Base-by-base conservation (phyloP, 345 rosid species). In the Cardamine occulta region DNA sequence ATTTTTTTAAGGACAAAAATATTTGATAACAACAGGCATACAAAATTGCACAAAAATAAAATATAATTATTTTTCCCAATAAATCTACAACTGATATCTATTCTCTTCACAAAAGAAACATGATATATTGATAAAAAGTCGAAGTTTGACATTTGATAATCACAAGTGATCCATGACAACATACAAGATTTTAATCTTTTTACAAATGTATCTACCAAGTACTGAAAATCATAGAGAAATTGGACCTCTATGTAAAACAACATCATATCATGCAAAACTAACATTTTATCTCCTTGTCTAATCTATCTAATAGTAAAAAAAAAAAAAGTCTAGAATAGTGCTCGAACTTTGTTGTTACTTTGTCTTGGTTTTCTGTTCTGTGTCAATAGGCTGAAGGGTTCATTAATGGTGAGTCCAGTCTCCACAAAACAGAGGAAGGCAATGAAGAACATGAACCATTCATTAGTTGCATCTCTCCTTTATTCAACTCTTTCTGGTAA, bases 371-470 rank as follows among this genome's bases (percentile, higher is more conserved):
- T n/a, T n/a, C 47, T 13, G n/a, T 13, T 42, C n/a, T 42, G 47
- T 42, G 13, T 42, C 47, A 14, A 14, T 13, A 42, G 6, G 6
- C 7, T 42, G 7, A 4, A 42, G 47, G 1, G n/a, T 19, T 45
- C 44, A 29, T 21, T 70, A 45, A n/a, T 15, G 58, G 2, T 28
- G 19, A 42, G 23, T 57, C 35, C 35, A 32, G 8, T 7, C 35
- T 11, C 55, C 23, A 59, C 7, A 35, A 31, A 48, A 34, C 49
- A 60, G 49, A 60, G 18, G 67, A 71, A 71, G 26, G n/a, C 29
- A 47, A 21, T 31, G 35, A 18, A 31, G 75, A 49, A 48, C 49
- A 35, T 34, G 37, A n/a, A 59, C 59, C 34, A 32, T 58, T 34
- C 23, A 4, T 21, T 34, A 14, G 28, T 51, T 3, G 19, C 8